These are phyloP conservation scores for Lathyrus sativus DNA, from an alignment of 306 rosid species.

Conservation along the genomic window DNA sequence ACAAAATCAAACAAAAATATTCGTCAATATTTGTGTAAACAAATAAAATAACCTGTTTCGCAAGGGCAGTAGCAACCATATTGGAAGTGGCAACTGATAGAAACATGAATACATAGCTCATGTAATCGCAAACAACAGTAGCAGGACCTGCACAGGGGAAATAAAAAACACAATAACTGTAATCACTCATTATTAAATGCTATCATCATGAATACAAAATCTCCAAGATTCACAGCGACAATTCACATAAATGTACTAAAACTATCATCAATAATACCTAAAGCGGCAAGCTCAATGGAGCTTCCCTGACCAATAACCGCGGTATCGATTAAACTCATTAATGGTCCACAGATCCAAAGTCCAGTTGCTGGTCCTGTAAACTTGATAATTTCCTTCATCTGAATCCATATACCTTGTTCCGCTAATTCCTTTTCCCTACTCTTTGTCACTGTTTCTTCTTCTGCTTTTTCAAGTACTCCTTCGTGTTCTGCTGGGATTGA, in stretches of 20 bases:
- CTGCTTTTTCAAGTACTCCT: not conserved
- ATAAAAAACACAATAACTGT: not conserved
- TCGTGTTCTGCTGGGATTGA: constrained; percentile 29
- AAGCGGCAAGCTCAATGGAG: constrained; percentile 89
- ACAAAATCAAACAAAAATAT: not conserved
- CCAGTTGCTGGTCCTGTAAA: constrained; percentile 83
- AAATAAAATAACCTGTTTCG: constrained; percentile 57
- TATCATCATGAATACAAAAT: not conserved
- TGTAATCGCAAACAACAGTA: constrained; percentile 82
- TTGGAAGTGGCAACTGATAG: constrained; percentile 91
- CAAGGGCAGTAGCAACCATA: constrained; percentile 93
- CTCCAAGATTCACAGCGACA: not conserved
- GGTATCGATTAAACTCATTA: constrained; percentile 89
- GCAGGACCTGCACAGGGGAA: constrained; percentile 67
- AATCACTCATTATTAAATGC: not conserved
- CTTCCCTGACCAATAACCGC: constrained; percentile 89
- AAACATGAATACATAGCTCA: constrained; percentile 83
- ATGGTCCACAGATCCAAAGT: constrained; percentile 83
- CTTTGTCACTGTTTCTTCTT: constrained; percentile 16
- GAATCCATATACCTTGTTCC: constrained; percentile 57
- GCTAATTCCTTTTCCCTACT: constrained; percentile 43
- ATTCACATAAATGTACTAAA: not conserved
- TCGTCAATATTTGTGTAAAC: not conserved
- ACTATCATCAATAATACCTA: constrained; percentile 47
- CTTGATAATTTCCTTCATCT: constrained; percentile 68